A percentile compares a stretch with the other conserved stretches of the same genome.
These are phyloP conservation scores for Geotrichum histeridarum DNA, from an alignment of 1,139 yeast species.

Conservation along the genomic window DNA sequence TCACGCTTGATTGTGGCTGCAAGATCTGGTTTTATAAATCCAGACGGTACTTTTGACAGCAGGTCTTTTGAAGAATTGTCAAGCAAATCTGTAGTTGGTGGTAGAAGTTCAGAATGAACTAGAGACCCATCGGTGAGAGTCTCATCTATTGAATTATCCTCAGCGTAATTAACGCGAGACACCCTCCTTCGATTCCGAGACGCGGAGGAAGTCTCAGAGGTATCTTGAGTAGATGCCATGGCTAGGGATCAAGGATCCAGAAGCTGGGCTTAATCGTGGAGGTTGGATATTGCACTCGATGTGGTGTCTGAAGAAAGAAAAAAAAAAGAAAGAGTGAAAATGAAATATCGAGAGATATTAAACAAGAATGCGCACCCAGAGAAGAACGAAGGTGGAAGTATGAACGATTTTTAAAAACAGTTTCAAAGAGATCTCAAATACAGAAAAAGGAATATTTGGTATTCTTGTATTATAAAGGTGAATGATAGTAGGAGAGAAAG, in stretches of 20 bases:
- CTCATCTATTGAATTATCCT: slow-evolving; percentile 22
- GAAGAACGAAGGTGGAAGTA: too few species aligned
- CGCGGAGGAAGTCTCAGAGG: neutral
- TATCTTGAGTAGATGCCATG: slow-evolving; percentile 9
- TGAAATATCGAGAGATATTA: neutral
- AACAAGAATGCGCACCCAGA: too few species aligned
- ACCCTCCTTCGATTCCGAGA: slow-evolving; percentile 28
- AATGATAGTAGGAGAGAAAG: neutral
- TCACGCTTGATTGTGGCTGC: neutral
- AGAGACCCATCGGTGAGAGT: neutral
- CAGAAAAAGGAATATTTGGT: too few species aligned
- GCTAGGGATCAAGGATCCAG: neutral
- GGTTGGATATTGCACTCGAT: neutral
- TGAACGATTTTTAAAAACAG: too few species aligned
- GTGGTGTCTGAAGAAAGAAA: neutral
- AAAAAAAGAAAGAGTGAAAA: neutral
- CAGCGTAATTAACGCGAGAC: slow-evolving; percentile 33
- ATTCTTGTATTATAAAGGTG: neutral
- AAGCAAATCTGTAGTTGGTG: neutral
- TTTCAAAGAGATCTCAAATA: too few species aligned
- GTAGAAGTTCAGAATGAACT: too few species aligned
- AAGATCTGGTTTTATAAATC: neutral
- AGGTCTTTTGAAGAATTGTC: neutral
- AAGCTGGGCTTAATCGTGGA: neutral
- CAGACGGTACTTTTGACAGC: neutral